Base-by-base conservation (phyloP, 768 basidiomycete species). In the Suillus bovinus region DNA sequence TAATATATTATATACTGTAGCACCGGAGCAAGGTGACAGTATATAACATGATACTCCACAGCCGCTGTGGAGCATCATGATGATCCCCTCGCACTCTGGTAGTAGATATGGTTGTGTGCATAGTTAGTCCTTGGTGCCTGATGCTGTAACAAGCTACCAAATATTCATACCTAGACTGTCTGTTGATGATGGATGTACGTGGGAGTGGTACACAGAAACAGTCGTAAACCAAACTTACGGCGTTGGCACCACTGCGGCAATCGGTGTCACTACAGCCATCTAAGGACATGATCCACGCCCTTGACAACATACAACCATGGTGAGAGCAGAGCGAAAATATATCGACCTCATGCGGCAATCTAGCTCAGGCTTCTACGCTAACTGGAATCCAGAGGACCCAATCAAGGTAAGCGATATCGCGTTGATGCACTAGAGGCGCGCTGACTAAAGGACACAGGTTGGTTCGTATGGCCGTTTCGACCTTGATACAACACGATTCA, bases 311-410 rank as follows among this genome's bases (percentile, higher is more conserved):
- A 50, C 29, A 6, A 52, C 31, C 11, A 52, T 52, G 50, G 50
- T 52, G 50, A 52, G 50, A 33, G 50, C 50, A 52, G 50, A 52
- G 20, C 50, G 78, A 57, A 78, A 78, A 56, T 79, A 71, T 64
- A 60, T 71, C 47, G 78, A 78, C 41, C 74, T 78, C 20, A 73
- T 78, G 49, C 68, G 34, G 1, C 47, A 61, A 0, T 61, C 47
- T 4, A 71, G 73, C 22, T 71, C 70, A 2, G 49, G 29, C 5
- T 77, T 74, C 61, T 79, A 74, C 74, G 74, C 66, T 49, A 78
- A 72, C 64, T 79, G 74, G 76, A 72, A 78, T 22, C 78, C 77
- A 0, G 73, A 74, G 47, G 68, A 68, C 42, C 69, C 69, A 16
- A 63, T 79, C 47, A 61, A 71, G 67, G 77, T 76, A 14, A 57